Percentiles rank a stretch among this genome's conserved stretches.
Evolutionary conservation across 768 basidiomycete species (phyloP).

Genomic region (Tylopilus vinaceipallidus): DNA sequence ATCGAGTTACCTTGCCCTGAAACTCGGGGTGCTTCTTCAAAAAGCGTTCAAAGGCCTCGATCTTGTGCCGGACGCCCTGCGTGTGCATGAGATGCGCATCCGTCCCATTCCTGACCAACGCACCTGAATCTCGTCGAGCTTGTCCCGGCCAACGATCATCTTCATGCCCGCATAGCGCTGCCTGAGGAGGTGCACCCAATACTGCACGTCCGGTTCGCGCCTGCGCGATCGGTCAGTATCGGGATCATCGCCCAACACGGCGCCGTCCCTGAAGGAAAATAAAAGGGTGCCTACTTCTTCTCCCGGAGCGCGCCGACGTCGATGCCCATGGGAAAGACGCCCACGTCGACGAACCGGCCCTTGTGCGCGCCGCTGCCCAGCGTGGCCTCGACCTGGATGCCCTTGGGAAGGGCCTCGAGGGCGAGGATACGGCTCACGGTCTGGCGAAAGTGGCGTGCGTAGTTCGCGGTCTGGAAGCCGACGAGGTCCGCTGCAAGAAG

Average conservation of each 20-base stretch:
- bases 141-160: constrained; percentile 84
- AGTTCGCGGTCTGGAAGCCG: constrained; percentile 87
- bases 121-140: constrained; percentile 81
- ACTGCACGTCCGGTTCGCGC: constrained; percentile 71
- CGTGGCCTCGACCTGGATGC: constrained; percentile 57
- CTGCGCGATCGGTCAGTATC: constrained; percentile 35
- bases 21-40: constrained; percentile 77
- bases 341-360: constrained; percentile 77
- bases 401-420: constrained; percentile 80
- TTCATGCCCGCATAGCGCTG: constrained; percentile 86
- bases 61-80: constrained; percentile 77
- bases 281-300: constrained; percentile 51
- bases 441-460: constrained; percentile 82
- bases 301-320: constrained; percentile 68
- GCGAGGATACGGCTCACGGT: constrained; percentile 78
- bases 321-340: constrained; percentile 89
- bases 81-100: not conserved
- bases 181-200: constrained; percentile 77
- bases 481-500: constrained; percentile 93
- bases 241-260: not conserved
- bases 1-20: constrained; percentile 58
- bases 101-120: not conserved
- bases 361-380: constrained; percentile 5
- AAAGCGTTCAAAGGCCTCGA: constrained; percentile 81
- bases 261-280: not conserved